These are phyloP conservation scores for Pythium myriotylum DNA, from an alignment of 352 stramenopile species.

Conservation along the genomic window DNA sequence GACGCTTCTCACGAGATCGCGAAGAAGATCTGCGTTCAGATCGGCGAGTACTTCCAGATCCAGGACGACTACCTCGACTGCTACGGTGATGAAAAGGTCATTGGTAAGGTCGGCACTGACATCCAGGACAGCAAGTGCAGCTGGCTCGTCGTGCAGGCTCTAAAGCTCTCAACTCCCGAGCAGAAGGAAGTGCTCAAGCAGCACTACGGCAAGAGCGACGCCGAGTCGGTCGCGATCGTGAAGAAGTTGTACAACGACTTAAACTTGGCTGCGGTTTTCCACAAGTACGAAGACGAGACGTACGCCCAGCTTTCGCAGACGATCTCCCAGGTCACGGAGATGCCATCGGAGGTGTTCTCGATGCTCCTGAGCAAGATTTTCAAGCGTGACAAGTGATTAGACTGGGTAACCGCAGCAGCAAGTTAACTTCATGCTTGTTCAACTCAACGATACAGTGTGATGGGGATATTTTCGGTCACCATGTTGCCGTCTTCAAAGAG, in stretches of 20 bases:
- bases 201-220: constrained; percentile 91
- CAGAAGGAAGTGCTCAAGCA: constrained; percentile 89
- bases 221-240: constrained; percentile 82
- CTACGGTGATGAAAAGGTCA: constrained; percentile 93
- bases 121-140: constrained; percentile 99
- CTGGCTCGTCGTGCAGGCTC: constrained; percentile 97
- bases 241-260: constrained; percentile 95
- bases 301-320: constrained; percentile 82
- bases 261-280: constrained; percentile 86
- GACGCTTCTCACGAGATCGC: constrained; percentile 78
- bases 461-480: constrained; percentile 90
- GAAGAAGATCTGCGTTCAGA: constrained; percentile 94
- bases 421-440: not conserved
- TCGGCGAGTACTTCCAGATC: constrained; percentile 99
- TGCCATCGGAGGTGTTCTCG: constrained; percentile 93
- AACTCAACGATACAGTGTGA: constrained; percentile 80
- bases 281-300: constrained; percentile 94
- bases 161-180: constrained; percentile 63
- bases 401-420: not conserved
- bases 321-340: constrained; percentile 82
- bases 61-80: constrained; percentile 99
- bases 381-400: constrained; percentile 93
- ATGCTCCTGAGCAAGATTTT: constrained; percentile 96
- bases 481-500: constrained; percentile 92
- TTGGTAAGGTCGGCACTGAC: constrained; percentile 96